Conservation (phyloP, 164 flowering plant genomes). For the Buxus sempervirens region DNA sequence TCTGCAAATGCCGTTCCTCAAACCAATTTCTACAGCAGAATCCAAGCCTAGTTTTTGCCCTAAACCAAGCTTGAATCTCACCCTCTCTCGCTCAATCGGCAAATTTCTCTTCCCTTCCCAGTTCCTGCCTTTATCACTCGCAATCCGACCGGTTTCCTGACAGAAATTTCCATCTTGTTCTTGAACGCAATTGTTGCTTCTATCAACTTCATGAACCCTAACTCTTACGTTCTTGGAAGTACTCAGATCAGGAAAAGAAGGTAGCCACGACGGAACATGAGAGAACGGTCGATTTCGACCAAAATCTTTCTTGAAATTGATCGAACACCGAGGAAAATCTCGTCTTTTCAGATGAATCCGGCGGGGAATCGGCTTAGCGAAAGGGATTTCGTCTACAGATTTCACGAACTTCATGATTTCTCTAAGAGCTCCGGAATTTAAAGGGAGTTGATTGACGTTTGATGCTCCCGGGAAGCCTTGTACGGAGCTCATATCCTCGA, state of each 20-base stretch:
- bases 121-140: background rate
- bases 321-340: background rate
- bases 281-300: background rate
- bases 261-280: slow-evolving; percentile 40
- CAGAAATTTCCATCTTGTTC: background rate
- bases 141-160: background rate
- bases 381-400: slow-evolving; percentile 37
- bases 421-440: slow-evolving; percentile 15
- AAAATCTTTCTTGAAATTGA: background rate
- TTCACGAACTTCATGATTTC: slow-evolving; percentile 31
- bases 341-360: background rate
- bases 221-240: background rate
- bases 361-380: slow-evolving; percentile 43
- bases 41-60: slow-evolving; percentile 13
- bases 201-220: background rate
- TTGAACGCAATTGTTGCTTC: background rate
- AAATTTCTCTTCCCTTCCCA: slow-evolving; percentile 6
- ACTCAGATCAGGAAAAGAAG: slow-evolving; percentile 26
- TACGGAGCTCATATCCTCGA: slow-evolving; percentile 30
- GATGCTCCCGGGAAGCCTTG: slow-evolving; percentile 35
- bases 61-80: slow-evolving; percentile 28
- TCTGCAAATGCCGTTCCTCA: slow-evolving; percentile 21
- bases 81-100: slow-evolving; percentile 26
- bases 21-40: slow-evolving; percentile 1
- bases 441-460: background rate